These are phyloP conservation scores for Rhodocollybia butyracea DNA, from an alignment of 768 basidiomycete species.

Conservation along the genomic window DNA sequence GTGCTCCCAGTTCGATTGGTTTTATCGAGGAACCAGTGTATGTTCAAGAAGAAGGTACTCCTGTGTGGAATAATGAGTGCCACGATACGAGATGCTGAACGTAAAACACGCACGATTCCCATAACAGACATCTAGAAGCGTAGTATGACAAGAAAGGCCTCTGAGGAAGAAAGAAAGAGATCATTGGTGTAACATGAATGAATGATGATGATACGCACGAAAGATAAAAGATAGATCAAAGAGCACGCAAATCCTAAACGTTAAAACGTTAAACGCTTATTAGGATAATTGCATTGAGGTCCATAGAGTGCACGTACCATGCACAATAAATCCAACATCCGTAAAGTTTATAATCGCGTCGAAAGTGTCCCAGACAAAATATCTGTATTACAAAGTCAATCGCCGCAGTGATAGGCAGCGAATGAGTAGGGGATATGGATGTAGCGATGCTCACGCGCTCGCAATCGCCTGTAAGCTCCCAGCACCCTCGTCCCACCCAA, in stretches of 20 bases:
- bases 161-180: constrained; percentile 27
- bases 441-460: constrained; percentile 47
- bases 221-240: constrained; percentile 62
- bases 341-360: constrained; percentile 68
- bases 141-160: constrained; percentile 80
- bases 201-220: constrained; percentile 43
- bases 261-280: not conserved
- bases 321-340: constrained; percentile 72
- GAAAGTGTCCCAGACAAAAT: constrained; percentile 83
- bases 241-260: constrained; percentile 57
- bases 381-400: constrained; percentile 35
- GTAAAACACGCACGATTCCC: constrained; percentile 65
- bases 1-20: constrained; percentile 64
- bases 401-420: not conserved
- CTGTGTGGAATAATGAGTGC: constrained; percentile 23
- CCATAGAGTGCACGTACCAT: constrained; percentile 43
- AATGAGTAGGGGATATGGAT: not conserved
- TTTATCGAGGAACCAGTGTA: constrained; percentile 86
- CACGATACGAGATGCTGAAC: not conserved
- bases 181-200: constrained; percentile 4
- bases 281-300: no score
- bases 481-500: constrained; percentile 63
- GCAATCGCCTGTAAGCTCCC: constrained; percentile 67
- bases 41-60: constrained; percentile 85
- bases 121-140: constrained; percentile 71